These are phyloP conservation scores for Lodderomyces theae DNA, from an alignment of 1,139 yeast species.

Conservation along the genomic window DNA sequence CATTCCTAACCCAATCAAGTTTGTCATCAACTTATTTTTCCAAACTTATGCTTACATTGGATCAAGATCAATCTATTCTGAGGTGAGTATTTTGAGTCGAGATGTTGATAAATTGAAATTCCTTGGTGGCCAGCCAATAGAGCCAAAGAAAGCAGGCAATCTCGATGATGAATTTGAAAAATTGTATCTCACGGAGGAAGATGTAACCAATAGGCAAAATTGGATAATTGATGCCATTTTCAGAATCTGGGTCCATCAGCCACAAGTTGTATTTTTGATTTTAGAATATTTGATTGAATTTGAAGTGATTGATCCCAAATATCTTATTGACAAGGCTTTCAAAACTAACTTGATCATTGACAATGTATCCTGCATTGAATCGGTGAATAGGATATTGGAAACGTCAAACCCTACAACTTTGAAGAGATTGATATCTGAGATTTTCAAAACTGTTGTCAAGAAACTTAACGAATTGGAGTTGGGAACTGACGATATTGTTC, in stretches of 20 bases:
- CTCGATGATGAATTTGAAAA: constrained; percentile 33
- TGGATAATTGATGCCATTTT: constrained; percentile 64
- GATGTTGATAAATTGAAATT: constrained; percentile 51
- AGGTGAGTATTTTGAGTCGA: constrained; percentile 64
- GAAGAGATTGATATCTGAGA: constrained; percentile 26
- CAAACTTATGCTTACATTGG: constrained; percentile 82
- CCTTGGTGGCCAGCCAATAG: constrained; percentile 27
- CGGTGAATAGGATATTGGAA: constrained; percentile 36
- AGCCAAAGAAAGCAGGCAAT: constrained; percentile 20
- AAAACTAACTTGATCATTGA: constrained; percentile 35
- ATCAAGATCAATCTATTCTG: constrained; percentile 85
- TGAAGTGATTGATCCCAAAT: constrained; percentile 42
- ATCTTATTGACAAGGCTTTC: constrained; percentile 46
- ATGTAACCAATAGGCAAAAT: constrained; percentile 29
- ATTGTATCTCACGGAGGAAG: constrained; percentile 39
- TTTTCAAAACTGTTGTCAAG: constrained; percentile 35
- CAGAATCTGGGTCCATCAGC: constrained; percentile 77
- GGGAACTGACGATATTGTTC: constrained; percentile 24
- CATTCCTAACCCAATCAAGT: constrained; percentile 26
- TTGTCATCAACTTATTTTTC: constrained; percentile 58
- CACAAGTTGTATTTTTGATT: constrained; percentile 75
- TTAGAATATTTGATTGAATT: constrained; percentile 60
- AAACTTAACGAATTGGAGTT: constrained; percentile 36
- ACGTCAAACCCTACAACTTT: constrained; percentile 10
- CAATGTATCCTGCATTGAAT: constrained; percentile 48